Conservation (phyloP, 495 filamentous ascomycete species). For the Friedmanniomyces simplex region DNA sequence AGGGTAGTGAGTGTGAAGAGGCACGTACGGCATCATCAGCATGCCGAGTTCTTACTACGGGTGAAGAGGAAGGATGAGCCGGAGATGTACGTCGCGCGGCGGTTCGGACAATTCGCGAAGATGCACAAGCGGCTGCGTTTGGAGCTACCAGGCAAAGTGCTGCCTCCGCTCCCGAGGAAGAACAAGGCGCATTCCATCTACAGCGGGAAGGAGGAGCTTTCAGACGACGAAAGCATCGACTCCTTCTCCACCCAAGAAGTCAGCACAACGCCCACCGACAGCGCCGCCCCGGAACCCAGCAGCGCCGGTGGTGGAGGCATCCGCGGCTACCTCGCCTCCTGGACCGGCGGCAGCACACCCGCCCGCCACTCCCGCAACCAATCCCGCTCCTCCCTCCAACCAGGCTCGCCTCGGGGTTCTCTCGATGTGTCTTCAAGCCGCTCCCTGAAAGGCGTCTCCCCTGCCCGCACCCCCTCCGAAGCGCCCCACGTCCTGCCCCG, state of each 20-base stretch:
- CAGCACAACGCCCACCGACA: background rate
- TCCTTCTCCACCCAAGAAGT: slow-evolving; percentile 44
- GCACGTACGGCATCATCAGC: slow-evolving; percentile 80
- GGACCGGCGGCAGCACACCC: slow-evolving; percentile 17
- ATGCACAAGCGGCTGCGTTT: slow-evolving; percentile 69
- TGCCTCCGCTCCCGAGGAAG: slow-evolving; percentile 80
- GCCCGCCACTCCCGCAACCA: slow-evolving; percentile 20
- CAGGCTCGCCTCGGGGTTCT: slow-evolving; percentile 41
- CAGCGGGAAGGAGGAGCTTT: slow-evolving; percentile 50
- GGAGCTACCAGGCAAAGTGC: slow-evolving; percentile 83
- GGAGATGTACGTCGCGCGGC: slow-evolving; percentile 67
- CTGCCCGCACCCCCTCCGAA: slow-evolving; percentile 1
- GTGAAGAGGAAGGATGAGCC: slow-evolving; percentile 60
- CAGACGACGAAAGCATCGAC: slow-evolving; percentile 57
- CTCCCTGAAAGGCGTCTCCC: background rate
- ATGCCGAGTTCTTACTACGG: slow-evolving; percentile 86
- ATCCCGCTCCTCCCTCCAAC: slow-evolving; percentile 16
- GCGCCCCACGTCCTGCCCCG: slow-evolving; percentile 51
- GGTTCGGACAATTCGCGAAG: slow-evolving; percentile 79
- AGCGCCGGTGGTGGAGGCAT: slow-evolving; percentile 21
- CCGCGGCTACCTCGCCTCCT: slow-evolving; percentile 27
- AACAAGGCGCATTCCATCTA: slow-evolving; percentile 57
- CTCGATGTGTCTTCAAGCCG: slow-evolving; percentile 24
- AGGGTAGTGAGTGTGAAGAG: slow-evolving; percentile 69
- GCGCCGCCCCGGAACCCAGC: background rate